A percentile compares a stretch with the other conserved stretches of the same genome.
These are phyloP conservation scores for Malassezia arunalokei DNA, from an alignment of 1,284 basidiomycete species.

Conservation along the genomic window DNA sequence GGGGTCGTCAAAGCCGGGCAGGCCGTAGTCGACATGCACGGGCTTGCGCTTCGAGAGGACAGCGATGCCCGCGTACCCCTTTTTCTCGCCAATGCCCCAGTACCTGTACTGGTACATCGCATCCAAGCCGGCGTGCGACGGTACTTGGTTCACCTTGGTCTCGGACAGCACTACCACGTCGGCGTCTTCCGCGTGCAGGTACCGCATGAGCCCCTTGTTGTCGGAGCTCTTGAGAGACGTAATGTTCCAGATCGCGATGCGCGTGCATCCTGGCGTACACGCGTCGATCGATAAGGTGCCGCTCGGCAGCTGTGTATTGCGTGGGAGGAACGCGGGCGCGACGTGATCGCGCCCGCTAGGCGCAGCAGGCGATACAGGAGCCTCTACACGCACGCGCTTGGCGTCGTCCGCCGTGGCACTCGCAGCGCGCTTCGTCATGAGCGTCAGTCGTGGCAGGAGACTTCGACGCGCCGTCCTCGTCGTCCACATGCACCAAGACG, in stretches of 20 bases:
- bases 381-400: not conserved
- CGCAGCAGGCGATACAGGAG: conserved; percentile 7
- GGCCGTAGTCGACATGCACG: conserved; percentile 51
- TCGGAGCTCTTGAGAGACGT: conserved; percentile 33
- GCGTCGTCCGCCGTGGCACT: not conserved
- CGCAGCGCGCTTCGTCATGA: conserved; percentile 8
- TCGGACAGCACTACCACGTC: conserved; percentile 39
- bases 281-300: conserved; percentile 1
- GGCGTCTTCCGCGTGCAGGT: conserved; percentile 39
- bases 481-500: not conserved
- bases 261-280: conserved; percentile 14
- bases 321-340: conserved; percentile 14
- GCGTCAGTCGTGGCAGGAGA: not conserved
- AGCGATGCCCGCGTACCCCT: conserved; percentile 59
- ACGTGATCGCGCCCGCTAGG: conserved; percentile 10
- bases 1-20: conserved; percentile 50
- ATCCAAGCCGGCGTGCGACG: conserved; percentile 26
- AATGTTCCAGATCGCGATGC: conserved; percentile 40
- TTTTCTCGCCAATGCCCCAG: conserved; percentile 41
- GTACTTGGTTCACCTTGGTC: conserved; percentile 39
- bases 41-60: conserved; percentile 68
- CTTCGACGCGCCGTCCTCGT: not conserved
- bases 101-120: conserved; percentile 34
- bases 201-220: conserved; percentile 35
- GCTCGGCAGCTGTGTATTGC: conserved; percentile 14